A percentile compares a stretch with the other conserved stretches of the same genome.
Conservation (phyloP, 169 alveolate genomes). For the Hepatocystis sp. region DNA sequence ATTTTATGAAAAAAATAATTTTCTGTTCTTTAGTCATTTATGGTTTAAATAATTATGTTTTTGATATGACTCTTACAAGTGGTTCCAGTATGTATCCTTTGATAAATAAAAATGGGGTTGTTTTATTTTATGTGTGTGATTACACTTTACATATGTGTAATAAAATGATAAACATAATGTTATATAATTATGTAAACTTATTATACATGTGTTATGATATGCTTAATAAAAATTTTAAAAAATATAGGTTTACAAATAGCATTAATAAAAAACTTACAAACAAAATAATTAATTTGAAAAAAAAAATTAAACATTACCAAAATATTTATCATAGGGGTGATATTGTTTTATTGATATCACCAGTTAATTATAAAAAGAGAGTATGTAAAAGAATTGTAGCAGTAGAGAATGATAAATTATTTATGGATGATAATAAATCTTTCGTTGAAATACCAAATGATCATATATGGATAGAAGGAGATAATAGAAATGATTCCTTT, state of each 20-base stretch:
- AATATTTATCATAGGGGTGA: conserved; percentile 65
- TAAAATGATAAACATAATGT: conserved; percentile 6
- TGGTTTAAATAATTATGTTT: conserved; percentile 58
- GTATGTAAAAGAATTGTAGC: conserved; percentile 76
- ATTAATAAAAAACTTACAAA: conserved; percentile 15
- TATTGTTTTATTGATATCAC: conserved; percentile 57
- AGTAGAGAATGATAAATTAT: conserved; percentile 62
- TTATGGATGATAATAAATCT: conserved; percentile 22
- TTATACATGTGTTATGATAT: conserved; percentile 10
- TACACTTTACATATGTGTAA: conserved; percentile 20
- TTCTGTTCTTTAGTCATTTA: conserved; percentile 33
- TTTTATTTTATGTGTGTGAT: conserved; percentile 73
- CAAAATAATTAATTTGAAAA: conserved; percentile 1
- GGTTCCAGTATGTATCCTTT: conserved; percentile 76
- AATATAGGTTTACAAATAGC: conserved; percentile 1
- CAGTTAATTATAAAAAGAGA: conserved; percentile 68
- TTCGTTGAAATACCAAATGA: conserved; percentile 52
- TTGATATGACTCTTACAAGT: conserved; percentile 77
- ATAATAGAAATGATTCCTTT: conserved; percentile 66
- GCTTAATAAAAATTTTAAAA: conserved; percentile 5
- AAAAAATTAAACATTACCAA: conserved; percentile 2
- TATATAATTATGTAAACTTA: conserved; percentile 18
- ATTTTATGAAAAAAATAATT: conserved; percentile 52
- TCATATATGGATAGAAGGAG: conserved; percentile 74
- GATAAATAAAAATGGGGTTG: conserved; percentile 69